Base-by-base conservation (phyloP, 139 green algal species). In the Haematococcus lacustris region DNA sequence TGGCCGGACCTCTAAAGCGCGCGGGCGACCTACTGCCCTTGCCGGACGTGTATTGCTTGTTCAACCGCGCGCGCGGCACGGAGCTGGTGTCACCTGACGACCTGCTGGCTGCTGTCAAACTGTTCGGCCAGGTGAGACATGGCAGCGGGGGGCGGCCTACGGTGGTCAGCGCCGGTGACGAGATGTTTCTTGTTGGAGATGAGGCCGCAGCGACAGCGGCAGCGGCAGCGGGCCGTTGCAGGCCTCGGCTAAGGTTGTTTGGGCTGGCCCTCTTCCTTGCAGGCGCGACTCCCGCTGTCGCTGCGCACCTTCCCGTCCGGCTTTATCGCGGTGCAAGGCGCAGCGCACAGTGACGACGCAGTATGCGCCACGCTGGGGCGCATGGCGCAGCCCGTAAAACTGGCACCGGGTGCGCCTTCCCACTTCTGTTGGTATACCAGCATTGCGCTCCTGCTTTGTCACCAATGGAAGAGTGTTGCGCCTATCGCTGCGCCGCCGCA, bases 81-180 rank as follows among this genome's bases (percentile, higher is more conserved):
- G 95, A 98, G 85, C 86, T 98, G 2, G 83, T 98, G 23, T 97
- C 93, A 0, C 94, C 94, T 0, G 91, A 97, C 35, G 94, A 98
- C 81, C 82, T 98, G 63, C 64, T 96, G n/a, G 57, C 84, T 67
- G 83, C 85, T 1, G 79, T 78, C 64, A 71, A 78, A 68, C 61
- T 87, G 47, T 90, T 89, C 21, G 38, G 43, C 0, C 71, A 82
- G 53, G 71, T 88, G n/a, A 47, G 73, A 17, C 9, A 53, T 9
- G 43, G 43, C 9, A 28, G 43, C 9, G 43, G 43, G 17, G 9
- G 9, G 43, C 17, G 43, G 43, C 9, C 9, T 53, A 17, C 9
- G 43, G 9, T 9, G 43, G 43, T 9, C 9, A 28, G 43, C 9
- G 43, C 17, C 9, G 43, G 43, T 53, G 43, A 28, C 17, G 9